These are phyloP conservation scores for Cladorrhinum sp. DNA, from an alignment of 2,329 filamentous ascomycete genomes.

Conservation along the genomic window DNA sequence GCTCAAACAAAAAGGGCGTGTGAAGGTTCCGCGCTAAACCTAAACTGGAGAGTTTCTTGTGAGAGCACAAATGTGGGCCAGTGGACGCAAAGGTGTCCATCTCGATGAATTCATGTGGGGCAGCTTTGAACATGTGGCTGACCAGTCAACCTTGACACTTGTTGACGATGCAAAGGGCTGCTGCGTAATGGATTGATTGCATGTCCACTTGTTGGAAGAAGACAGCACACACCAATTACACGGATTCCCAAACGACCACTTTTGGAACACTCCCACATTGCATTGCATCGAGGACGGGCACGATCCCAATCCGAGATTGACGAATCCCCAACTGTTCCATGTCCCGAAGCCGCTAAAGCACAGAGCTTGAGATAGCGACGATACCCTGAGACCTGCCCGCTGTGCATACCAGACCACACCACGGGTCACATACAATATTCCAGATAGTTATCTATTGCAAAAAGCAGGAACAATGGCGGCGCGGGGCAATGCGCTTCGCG, in stretches of 20 bases:
- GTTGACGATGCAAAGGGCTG: neutral
- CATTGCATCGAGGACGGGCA: neutral
- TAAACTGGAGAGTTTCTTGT: neutral
- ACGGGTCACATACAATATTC: neutral
- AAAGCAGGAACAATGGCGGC: slow-evolving; percentile 40
- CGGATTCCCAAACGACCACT: neutral
- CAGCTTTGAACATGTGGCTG: slow-evolving; percentile 20
- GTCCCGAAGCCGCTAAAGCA: neutral
- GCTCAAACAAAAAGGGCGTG: neutral
- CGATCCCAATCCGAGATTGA: neutral
- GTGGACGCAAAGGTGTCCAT: slow-evolving; percentile 20
- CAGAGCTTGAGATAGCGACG: neutral
- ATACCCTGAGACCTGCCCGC: neutral
- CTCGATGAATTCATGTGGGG: slow-evolving; percentile 23
- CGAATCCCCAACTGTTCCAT: neutral
- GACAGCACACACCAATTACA: neutral
- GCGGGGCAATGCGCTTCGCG: slow-evolving; percentile 46
- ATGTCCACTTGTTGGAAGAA: neutral
- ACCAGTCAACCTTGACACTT: slow-evolving; percentile 10
- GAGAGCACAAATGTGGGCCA: slow-evolving; percentile 1
- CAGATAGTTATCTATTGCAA: neutral
- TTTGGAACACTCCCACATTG: no score
- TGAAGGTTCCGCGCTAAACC: slow-evolving; percentile 3
- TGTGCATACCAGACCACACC: no score
- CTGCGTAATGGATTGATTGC: neutral